Base-by-base conservation (phyloP, 495 filamentous ascomycete species). In the Melanomma pulvis-pyrius region DNA sequence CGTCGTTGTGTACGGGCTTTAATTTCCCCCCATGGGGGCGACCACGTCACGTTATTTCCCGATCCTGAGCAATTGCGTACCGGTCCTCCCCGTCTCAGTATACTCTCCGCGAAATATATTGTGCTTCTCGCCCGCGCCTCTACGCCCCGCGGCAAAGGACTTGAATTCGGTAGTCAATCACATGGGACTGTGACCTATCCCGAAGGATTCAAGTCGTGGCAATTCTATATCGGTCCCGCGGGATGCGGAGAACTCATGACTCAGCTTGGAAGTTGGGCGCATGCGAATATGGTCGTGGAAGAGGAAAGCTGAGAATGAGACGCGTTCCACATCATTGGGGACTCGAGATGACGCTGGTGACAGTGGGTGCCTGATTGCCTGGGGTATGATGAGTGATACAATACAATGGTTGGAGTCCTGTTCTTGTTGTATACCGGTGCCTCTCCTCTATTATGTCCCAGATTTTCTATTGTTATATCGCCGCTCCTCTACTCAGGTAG, bases 201-300 rank as follows among this genome's bases (percentile, higher is more conserved):
- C 24, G 56, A n/a, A 59, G 36, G 41, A 59, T 34, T 32, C 36
- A 29, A 21, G 6, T 48, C 12, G 28, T 28, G 54, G 30, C 30
- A 24, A 59, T 24, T 44, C 36, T 47, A 59, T 28, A 47, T 26
- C 17, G 24, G 56, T 59, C 56, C 56, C 24, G 56, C 56, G 41
- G 56, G 56, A 59, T 59, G 32, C 32, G 25, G 36, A 46, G 13
- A 48, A 48, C 7, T 25, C 25, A 19, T 24, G 19, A 50, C 9
- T 50, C 48, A 50, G 30, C 19, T 30, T 24, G 53, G n/a, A 6
- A n/a, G n/a, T 6, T 30, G 52, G 8, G 24, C n/a, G n/a, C n/a
- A n/a, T n/a, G 21, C 52, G 8, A 36, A 30, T 4, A 29, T 57
- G 6, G 2, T 51, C 11, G 4, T 25, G 48, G 26, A 17, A 7